phyloP scores from a whole-genome alignment of 108 stramenopile genomes.

The Nitzschia putrida region DNA sequence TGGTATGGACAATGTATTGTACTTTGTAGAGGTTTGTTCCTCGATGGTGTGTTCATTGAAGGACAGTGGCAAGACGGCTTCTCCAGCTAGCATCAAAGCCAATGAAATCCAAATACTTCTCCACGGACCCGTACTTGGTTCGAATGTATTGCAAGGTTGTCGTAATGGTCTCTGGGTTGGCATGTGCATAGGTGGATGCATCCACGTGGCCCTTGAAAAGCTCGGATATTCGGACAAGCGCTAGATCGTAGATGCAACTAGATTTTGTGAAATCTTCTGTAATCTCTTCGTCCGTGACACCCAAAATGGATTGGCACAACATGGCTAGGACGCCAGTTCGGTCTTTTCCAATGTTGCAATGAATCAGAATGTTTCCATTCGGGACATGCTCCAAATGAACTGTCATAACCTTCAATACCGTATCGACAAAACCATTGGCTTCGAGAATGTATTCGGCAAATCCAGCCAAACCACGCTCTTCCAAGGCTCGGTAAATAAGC shows the following conservation, averaged over 20 bases:
- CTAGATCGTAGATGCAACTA: not conserved
- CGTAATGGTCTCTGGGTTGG: not conserved
- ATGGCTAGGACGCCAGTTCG: constrained; percentile 3
- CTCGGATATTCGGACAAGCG: not conserved
- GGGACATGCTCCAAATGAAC: constrained; percentile 10
- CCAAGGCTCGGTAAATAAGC: not conserved
- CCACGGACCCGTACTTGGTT: constrained; percentile 6
- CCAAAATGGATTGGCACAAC: constrained; percentile 4
- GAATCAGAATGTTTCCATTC: constrained; percentile 10
- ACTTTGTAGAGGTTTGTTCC: no score
- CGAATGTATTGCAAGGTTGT: not conserved
- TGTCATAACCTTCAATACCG: not conserved
- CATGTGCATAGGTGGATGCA: not conserved
- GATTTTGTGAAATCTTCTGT: not conserved
- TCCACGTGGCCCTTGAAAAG: not conserved
- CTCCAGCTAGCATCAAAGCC: constrained; percentile 17
- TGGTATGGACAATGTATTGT: no score
- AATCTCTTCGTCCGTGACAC: constrained; percentile 7
- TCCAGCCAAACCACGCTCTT: constrained; percentile 3
- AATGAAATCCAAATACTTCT: constrained; percentile 4
- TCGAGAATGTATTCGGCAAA: not conserved
- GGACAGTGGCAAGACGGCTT: not conserved
- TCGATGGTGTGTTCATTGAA: no score
- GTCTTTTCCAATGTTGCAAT: constrained; percentile 14
- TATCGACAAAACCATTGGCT: not conserved